Evolutionary conservation across 2,329 filamentous ascomycete species (phyloP).

Genomic region (Bipolaris sorokiniana): DNA sequence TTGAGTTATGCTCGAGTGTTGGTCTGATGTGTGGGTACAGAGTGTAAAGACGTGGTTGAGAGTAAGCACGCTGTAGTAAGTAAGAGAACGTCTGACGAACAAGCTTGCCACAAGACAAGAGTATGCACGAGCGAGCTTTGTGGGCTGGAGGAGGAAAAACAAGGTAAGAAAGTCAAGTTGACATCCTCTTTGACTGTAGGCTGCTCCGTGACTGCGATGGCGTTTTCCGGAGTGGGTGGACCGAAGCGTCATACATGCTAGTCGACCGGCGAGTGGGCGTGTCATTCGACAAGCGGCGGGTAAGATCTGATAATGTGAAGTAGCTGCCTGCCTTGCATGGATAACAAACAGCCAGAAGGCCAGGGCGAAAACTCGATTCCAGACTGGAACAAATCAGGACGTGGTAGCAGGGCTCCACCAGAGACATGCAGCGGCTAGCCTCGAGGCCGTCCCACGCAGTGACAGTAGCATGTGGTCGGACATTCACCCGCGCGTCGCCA

Average conservation of each 20-base stretch:
- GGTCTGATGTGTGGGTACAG: slow-evolving; percentile 9
- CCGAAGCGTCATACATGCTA: slow-evolving; percentile 31
- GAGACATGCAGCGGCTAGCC: slow-evolving; percentile 14
- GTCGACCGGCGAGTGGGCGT: slow-evolving; percentile 14
- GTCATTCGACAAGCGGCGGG: slow-evolving; percentile 17
- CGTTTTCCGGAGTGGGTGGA: slow-evolving; percentile 13
- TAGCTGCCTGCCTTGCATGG: slow-evolving; percentile 4
- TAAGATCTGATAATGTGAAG: slow-evolving; percentile 20
- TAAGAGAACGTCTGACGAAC: background rate
- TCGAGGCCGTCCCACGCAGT: slow-evolving; percentile 13
- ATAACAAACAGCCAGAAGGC: slow-evolving; percentile 8
- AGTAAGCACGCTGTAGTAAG: slow-evolving; percentile 4
- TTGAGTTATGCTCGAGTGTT: slow-evolving; percentile 6
- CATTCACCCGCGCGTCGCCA: background rate
- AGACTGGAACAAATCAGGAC: slow-evolving; percentile 15
- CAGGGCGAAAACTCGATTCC: slow-evolving; percentile 5
- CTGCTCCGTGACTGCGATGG: slow-evolving; percentile 13
- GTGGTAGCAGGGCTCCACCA: slow-evolving; percentile 22
- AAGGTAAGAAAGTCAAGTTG: background rate
- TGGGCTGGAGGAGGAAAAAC: background rate
- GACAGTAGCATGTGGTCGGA: slow-evolving; percentile 13
- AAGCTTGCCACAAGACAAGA: background rate
- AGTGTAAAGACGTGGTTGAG: slow-evolving; percentile 10
- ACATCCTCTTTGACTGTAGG: slow-evolving; percentile 2
- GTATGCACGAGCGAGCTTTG: background rate